Base-by-base conservation (phyloP, 2,329 filamentous ascomycete genomes). In the Colletotrichum magnum region DNA sequence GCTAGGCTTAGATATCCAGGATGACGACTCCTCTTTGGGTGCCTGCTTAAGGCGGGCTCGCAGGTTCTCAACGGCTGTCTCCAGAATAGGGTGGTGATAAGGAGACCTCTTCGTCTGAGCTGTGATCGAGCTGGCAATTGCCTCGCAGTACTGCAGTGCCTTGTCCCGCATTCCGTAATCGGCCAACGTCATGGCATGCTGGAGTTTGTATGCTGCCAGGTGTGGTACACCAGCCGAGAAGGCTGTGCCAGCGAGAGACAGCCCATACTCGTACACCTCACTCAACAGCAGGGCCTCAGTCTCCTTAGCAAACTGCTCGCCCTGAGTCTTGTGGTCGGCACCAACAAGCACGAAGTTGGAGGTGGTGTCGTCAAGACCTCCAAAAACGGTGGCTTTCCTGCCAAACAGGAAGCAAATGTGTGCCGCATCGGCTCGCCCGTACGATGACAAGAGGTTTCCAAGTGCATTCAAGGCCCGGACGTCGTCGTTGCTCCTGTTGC, bases 401-500 rank as follows among this genome's bases (percentile, higher is more conserved):
- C 94, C 94, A 78, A 99, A 97, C 18, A 99, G 85, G 82, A 92
- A 97, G 84, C 97, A 99, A 54, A 96, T 92, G 73, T 98, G 96
- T 26, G 95, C 94, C 21, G 97, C 97, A 79, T 98, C 95, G 12
- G 92, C 90, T 70, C 97, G 89, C 45, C 94, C 93, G 78, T 99
- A 99, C 52, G 92, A 90, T 13, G 92, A 89, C 16, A 99, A 84
- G 12, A 99, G 85, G 71, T 90, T 93, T 15, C 95, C 95, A 32
- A 99, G 87, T 0, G 94, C 90, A 64, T 93, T 86, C 32, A 99
- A 82, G 6, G 94, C 94, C 67, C 90, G 89, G 10, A 88, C 86
- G 79, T 99, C 96, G 32, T 93, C 92, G 2, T 87, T 81, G 71
- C 93, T 97, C 70, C 96, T 90, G 79, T 99, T 99, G 81, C 93